Conservation (phyloP, 805 yeast species). For the Saccharomyces paradoxus region DNA sequence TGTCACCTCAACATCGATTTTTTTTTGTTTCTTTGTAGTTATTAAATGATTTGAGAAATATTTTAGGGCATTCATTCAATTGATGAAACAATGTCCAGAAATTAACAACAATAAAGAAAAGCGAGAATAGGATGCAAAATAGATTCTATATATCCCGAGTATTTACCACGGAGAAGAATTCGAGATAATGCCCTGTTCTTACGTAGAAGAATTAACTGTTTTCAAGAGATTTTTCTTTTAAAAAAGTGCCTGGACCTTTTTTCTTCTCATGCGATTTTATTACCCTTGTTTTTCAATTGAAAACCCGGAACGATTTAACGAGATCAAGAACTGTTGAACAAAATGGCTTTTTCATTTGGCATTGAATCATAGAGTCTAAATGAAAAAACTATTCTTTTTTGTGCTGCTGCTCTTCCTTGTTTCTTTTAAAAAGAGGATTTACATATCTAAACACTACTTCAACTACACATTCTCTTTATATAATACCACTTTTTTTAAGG, state of each 20-base stretch:
- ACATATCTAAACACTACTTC: not conserved
- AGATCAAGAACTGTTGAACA: not conserved
- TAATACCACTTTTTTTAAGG: constrained; percentile 66
- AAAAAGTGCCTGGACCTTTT: not conserved
- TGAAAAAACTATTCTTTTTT: not conserved
- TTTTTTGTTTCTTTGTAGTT: not conserved
- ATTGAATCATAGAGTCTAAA: not conserved
- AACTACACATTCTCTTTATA: constrained; percentile 28
- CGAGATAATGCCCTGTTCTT: not conserved
- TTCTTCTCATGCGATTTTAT: not conserved
- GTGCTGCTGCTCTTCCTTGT: not conserved
- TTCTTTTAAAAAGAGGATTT: not conserved
- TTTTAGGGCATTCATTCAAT: constrained; percentile 6
- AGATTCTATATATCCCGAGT: not conserved
- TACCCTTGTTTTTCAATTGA: not conserved
- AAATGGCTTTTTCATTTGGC: not conserved
- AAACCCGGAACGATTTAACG: not conserved
- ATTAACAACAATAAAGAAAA: not conserved
- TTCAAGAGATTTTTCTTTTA: not conserved
- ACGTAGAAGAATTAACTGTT: not conserved
- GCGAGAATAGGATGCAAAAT: not conserved
- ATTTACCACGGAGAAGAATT: not conserved
- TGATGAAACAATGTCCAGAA: not conserved
- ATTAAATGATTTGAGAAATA: not conserved
- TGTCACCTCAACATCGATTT: not conserved